phyloP scores from a whole-genome alignment of 192 early-diverging fungal species.

The Umbelopsis ramanniana region DNA sequence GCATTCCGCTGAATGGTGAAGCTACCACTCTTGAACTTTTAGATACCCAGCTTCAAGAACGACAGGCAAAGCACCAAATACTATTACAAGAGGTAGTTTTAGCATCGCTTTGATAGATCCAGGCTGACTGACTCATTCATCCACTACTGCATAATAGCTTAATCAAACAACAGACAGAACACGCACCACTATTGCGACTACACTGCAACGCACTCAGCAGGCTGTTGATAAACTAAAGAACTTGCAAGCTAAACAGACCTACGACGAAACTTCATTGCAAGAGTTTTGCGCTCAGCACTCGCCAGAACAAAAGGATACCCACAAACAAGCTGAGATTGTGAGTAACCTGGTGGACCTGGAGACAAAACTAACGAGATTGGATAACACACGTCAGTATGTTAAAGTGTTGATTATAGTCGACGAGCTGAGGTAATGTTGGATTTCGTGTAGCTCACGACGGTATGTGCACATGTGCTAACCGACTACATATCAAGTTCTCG shows the following conservation, averaged over 20 bases:
- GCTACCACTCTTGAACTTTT: not conserved
- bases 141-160: not conserved
- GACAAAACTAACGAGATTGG: not conserved
- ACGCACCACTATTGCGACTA: not conserved
- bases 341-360: constrained; percentile 14
- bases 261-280: not conserved
- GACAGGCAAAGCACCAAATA: constrained; percentile 3
- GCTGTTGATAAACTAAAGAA: not conserved
- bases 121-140: not conserved
- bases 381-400: constrained; percentile 38
- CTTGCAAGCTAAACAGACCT: not conserved
- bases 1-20: not conserved
- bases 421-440: constrained; percentile 45
- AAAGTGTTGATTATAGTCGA: constrained; percentile 45
- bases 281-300: not conserved
- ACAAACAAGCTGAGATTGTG: not conserved
- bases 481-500: constrained; percentile 27
- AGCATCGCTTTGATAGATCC: too few species aligned
- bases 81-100: not conserved
- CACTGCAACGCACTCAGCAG: constrained; percentile 3
- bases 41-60: not conserved
- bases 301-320: not conserved
- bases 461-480: constrained; percentile 18
- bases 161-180: not conserved
- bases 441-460: not conserved